Evolutionary conservation across 805 yeast genomes (phyloP).

Genomic region (Suhomyces sp.): DNA sequence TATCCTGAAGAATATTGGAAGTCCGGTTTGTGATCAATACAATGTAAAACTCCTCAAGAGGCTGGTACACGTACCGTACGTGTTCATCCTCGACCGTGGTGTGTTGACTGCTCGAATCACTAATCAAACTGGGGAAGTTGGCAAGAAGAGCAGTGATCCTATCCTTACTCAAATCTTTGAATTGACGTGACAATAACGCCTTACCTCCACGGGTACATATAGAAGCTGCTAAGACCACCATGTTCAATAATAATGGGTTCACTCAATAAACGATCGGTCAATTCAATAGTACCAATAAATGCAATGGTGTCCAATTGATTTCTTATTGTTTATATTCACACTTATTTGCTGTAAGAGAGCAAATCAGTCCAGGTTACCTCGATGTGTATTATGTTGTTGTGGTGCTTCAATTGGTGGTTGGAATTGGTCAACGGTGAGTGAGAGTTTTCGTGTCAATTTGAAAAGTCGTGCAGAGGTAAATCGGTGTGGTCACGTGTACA

Average conservation of each 20-base stretch:
- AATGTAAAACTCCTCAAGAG: slow-evolving; percentile 89
- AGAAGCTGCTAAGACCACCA: slow-evolving; percentile 90
- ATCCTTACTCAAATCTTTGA: slow-evolving; percentile 79
- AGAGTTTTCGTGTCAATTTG: slow-evolving; percentile 18
- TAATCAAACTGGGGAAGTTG: slow-evolving; percentile 76
- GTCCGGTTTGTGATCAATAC: slow-evolving; percentile 87
- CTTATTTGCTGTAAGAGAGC: too few species aligned
- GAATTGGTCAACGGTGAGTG: slow-evolving; percentile 1
- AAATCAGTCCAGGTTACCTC: too few species aligned
- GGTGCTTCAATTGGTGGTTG: too few species aligned
- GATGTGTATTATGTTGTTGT: too few species aligned
- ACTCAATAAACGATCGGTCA: too few species aligned
- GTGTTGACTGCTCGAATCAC: slow-evolving; percentile 73
- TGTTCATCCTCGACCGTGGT: slow-evolving; percentile 91
- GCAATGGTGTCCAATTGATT: too few species aligned
- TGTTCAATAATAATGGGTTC: too few species aligned
- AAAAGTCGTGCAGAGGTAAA: slow-evolving; percentile 10
- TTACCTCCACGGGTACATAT: slow-evolving; percentile 93
- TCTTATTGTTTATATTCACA: too few species aligned
- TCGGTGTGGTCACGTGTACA: too few species aligned
- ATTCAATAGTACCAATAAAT: too few species aligned
- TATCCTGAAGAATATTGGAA: slow-evolving; percentile 91
- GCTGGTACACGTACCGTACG: slow-evolving; percentile 92
- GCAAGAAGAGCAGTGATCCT: slow-evolving; percentile 83
- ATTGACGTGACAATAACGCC: slow-evolving; percentile 88